phyloP scores from a whole-genome alignment of 805 yeast genomes.

The Tetrapisispora phaffii region DNA sequence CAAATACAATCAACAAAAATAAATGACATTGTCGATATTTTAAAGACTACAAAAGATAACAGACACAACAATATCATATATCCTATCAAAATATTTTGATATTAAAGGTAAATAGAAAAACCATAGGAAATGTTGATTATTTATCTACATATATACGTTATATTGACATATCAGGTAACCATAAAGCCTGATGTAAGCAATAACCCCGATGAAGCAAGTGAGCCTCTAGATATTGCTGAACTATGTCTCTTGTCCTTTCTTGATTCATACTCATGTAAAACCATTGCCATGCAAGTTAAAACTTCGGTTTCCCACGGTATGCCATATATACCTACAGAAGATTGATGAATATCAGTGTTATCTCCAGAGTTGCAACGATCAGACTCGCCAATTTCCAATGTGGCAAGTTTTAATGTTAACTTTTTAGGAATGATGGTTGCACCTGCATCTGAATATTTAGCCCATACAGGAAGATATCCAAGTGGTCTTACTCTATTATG shows the following conservation, averaged over 20 bases:
- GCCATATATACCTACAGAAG: not conserved
- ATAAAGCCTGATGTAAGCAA: not conserved
- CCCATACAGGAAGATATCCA: constrained; percentile 25
- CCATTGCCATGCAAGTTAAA: constrained; percentile 28
- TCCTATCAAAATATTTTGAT: too few species aligned
- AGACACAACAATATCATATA: not conserved
- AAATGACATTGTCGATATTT: not conserved
- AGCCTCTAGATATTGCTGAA: not conserved
- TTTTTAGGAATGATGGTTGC: constrained; percentile 20
- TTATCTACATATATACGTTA: not conserved
- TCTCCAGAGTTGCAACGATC: not conserved
- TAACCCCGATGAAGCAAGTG: not conserved
- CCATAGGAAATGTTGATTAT: not conserved
- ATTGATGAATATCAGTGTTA: not conserved
- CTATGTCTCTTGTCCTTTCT: constrained; percentile 23
- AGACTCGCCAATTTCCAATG: constrained; percentile 18
- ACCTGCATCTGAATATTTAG: constrained; percentile 20
- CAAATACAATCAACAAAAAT: constrained; percentile 1
- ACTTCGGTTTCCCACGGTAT: constrained; percentile 23
- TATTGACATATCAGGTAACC: not conserved
- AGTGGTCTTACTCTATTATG: constrained; percentile 11
- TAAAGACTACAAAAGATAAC: not conserved
- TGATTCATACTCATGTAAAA: constrained; percentile 26
- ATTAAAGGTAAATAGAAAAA: too few species aligned
- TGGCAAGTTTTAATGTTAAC: constrained; percentile 20